Base-by-base conservation (phyloP, 495 filamentous ascomycete genomes). In the Tuber brumale region DNA sequence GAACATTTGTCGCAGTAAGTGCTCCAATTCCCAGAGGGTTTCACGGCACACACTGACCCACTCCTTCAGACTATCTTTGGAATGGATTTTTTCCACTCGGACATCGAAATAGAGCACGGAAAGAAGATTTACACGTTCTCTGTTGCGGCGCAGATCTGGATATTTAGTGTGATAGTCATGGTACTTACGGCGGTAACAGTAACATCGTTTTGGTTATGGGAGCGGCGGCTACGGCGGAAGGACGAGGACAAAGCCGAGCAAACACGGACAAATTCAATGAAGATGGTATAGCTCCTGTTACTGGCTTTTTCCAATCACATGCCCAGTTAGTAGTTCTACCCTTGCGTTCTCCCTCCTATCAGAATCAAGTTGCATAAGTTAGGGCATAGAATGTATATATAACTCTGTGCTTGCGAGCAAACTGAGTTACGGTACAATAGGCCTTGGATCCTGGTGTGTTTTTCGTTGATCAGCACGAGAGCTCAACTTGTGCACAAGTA, bases 1-100 rank as follows among this genome's bases (percentile, higher is more conserved):
- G 61, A 12, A 77, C 76, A 14, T 77, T 77, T 69, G 73, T 77
- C 69, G 73, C 73, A 3, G 76, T 76, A 69, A 37, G 76, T 73
- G 19, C 66, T 35, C 39, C 43, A 44, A 39, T 66, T 35, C 57
- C 27, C 27, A 18, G 57, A 35, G 14, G 4, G 3, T 14, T 5
- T 14, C 27, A n/a, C 51, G 3, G 41, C 19, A 45, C 21, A 18
- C 1, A 27, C 75, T 76, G 41, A 76, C 57, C 27, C 39, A 69
- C 66, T 4, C 21, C 31, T 12, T 66, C 37, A 45, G 75, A 73
- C 70, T 16, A 23, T 76, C 4, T 73, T 76, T 31, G 75, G 75
- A 31, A 73, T 73, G 75, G 69, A 72, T 39, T 69, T 76, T 39
- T 43, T 69, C 41, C 75, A 72, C 12, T 35, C 48, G 61, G 45